Evolutionary conservation across 2,329 filamentous ascomycete genomes (phyloP).

Genomic region (Fusarium sp.): DNA sequence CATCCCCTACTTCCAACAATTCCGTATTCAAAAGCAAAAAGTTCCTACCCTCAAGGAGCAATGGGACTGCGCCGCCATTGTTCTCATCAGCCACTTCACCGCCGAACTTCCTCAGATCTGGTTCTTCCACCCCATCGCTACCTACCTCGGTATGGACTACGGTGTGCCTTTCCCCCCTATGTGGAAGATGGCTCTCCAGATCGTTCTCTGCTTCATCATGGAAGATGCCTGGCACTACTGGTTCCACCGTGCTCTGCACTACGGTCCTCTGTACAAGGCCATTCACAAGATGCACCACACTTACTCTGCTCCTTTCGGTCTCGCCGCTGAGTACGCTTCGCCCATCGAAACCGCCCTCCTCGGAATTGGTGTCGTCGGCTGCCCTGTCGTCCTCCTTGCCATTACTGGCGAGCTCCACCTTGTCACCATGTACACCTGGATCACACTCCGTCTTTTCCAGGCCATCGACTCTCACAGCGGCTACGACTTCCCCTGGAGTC

Average conservation of each 20-base stretch:
- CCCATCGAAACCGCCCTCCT: constrained; percentile 97
- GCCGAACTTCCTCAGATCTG: constrained; percentile 98
- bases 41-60: constrained; percentile 93
- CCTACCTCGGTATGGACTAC: constrained; percentile 89
- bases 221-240: constrained; percentile 99
- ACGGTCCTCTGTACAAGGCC: constrained; percentile 92
- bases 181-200: constrained; percentile 90
- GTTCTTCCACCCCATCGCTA: constrained; percentile 97
- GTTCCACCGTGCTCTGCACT: constrained; percentile 92
- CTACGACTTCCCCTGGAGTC: constrained; percentile 97
- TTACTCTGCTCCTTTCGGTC: constrained; percentile 95
- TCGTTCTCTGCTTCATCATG: constrained; percentile 92
- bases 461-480: constrained; percentile 97
- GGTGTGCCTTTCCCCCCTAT: constrained; percentile 88
- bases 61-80: constrained; percentile 91
- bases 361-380: constrained; percentile 84
- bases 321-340: constrained; percentile 97
- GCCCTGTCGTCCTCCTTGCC: constrained; percentile 85
- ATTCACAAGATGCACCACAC: constrained; percentile 99
- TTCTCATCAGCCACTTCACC: constrained; percentile 95
- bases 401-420: constrained; percentile 91
- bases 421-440: constrained; percentile 98
- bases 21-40: constrained; percentile 93
- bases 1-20: constrained; percentile 88
- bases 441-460: constrained; percentile 91